Base-by-base conservation (phyloP, 2,329 filamentous ascomycete genomes). In the Phialocephala sp. region DNA sequence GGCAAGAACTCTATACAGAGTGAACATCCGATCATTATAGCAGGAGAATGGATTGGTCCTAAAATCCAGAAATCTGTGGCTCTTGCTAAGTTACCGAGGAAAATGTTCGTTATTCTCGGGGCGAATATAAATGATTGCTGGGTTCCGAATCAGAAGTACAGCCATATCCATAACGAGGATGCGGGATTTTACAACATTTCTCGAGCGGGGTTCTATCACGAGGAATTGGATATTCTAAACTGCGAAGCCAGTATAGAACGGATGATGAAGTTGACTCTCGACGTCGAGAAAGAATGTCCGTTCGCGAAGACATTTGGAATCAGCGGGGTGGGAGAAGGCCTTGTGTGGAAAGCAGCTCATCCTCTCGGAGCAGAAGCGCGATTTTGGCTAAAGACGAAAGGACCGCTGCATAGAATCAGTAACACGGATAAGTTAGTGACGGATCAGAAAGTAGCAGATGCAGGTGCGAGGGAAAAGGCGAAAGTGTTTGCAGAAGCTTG, bases 381-480 rank as follows among this genome's bases (percentile, higher is more conserved):
- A 32, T 73, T 69, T 24, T 74, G 72, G 72, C 5, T 73, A 0
- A 74, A 74, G 43, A 66, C 66, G 2, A 74, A 74, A 39, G 71
- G 71, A 1, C 64, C 65, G 5, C 43, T 65, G 11, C 60, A 70
- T 32, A n/a, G 22, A 0, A n/a, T 65, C 8, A 66, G 54, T 3
- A 61, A 57, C 15, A 62, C 58, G 1, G 62, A 69, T 6, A 65
- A 66, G 8, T 15, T 70, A 15, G 22, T 27, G 14, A 66, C 64
- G n/a, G 58, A 59, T 15, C 24, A n/a, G 2, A 22, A 39, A 8
- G 41, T 41, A 2, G 24, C 36, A 39, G 41, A 59, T n/a, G 4
- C 8, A 32, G 60, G 41, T 20, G 50, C 8, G 27, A 50, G 1
- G 12, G 47, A 35, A 27, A 66, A 58, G 18, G 67, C 67, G 8